Conservation (phyloP, 208 protist species). For the Naegleria fowleri region DNA sequence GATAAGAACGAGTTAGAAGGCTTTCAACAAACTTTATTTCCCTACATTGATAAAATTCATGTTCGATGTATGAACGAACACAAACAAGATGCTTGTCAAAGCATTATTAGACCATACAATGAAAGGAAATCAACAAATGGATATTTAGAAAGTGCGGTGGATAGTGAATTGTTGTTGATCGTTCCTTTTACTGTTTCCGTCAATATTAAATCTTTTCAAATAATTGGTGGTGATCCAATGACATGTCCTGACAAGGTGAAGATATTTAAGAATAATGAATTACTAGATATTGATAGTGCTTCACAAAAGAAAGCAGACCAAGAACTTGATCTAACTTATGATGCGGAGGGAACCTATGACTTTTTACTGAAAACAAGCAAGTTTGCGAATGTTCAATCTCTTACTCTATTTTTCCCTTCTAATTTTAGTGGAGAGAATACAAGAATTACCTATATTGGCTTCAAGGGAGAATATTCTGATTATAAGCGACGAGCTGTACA, state of each 20-base stretch:
- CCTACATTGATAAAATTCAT: background rate
- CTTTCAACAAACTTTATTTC: conserved; percentile 20
- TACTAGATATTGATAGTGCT: background rate
- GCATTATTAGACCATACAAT: background rate
- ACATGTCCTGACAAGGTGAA: background rate
- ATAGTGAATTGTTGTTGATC: background rate
- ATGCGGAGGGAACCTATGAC: background rate
- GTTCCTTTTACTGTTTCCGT: conserved; percentile 17
- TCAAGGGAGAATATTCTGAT: background rate
- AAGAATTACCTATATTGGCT: conserved; percentile 1
- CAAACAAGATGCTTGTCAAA: background rate
- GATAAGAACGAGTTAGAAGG: background rate
- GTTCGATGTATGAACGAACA: conserved; percentile 9
- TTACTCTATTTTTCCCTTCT: background rate
- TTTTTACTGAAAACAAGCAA: background rate
- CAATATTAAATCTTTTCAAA: background rate
- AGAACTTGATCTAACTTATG: background rate
- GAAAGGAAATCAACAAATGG: background rate
- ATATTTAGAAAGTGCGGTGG: background rate
- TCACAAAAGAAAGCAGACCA: background rate
- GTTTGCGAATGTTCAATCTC: background rate
- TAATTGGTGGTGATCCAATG: background rate
- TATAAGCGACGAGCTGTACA: background rate
- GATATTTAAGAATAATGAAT: conserved; percentile 1
- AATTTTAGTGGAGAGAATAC: conserved; percentile 10